Evolutionary conservation across 106 monocot species (phyloP).

Genomic region (Dendrobium catenatum): DNA sequence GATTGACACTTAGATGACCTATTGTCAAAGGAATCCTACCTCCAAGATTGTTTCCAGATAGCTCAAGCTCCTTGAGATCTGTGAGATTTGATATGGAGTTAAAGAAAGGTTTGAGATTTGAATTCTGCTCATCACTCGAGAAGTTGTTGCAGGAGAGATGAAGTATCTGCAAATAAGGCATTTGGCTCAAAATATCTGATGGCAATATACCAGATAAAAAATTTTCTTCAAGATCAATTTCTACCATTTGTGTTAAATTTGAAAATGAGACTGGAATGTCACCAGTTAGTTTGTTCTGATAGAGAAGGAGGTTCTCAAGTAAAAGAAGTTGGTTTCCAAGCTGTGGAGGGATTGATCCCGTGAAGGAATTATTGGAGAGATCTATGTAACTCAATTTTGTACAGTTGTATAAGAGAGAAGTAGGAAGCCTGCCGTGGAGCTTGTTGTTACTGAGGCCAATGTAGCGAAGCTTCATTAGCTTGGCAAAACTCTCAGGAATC

Average conservation of each 20-base stretch:
- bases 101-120: conserved; percentile 32
- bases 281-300: conserved; percentile 25
- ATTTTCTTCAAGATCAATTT: conserved; percentile 37
- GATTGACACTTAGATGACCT: conserved; percentile 19
- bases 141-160: conserved; percentile 44
- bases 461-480: conserved; percentile 22
- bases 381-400: conserved; percentile 26
- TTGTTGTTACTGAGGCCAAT: conserved; percentile 6
- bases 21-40: conserved; percentile 13
- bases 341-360: conserved; percentile 27
- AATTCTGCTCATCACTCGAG: conserved; percentile 25
- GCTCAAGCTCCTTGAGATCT: conserved; percentile 22
- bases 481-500: conserved; percentile 27
- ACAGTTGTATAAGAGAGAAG: conserved; percentile 23
- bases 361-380: conserved; percentile 38
- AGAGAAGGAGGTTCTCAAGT: conserved; percentile 8
- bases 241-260: conserved; percentile 25
- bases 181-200: conserved; percentile 19
- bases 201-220: conserved; percentile 34
- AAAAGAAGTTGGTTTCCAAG: conserved; percentile 33
- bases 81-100: conserved; percentile 30
- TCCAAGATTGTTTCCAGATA: conserved; percentile 31
- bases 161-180: conserved; percentile 19
- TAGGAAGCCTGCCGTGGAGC: background rate
- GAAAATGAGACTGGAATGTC: conserved; percentile 34